Conservation (phyloP, 345 rosid genomes). For the Melastoma malabathricum region DNA sequence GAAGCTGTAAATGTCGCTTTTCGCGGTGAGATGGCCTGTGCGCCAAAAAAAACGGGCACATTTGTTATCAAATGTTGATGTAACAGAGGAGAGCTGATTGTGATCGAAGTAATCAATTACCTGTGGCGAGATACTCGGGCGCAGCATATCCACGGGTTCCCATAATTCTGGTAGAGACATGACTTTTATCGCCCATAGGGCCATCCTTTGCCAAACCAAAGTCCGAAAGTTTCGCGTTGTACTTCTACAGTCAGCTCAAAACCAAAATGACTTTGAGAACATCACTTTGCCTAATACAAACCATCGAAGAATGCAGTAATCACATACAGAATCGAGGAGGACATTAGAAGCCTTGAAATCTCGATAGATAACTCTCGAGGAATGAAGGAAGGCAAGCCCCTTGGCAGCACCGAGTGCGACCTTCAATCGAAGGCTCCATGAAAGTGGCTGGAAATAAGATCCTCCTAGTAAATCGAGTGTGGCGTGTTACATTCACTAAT, state of each 20-base stretch:
- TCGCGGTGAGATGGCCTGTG: conserved; percentile 71
- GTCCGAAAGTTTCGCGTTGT: conserved; percentile 67
- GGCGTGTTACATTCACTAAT: neutral
- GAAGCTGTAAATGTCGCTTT: conserved; percentile 85
- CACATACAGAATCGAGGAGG: conserved; percentile 51
- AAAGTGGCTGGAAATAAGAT: conserved; percentile 65
- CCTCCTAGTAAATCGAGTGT: conserved; percentile 31
- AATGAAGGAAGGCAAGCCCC: conserved; percentile 70
- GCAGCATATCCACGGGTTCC: conserved; percentile 73
- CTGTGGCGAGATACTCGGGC: conserved; percentile 74
- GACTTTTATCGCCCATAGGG: conserved; percentile 60
- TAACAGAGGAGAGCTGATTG: too few relatives aligned
- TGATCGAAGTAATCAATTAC: conserved; percentile 10
- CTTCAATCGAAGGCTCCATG: conserved; percentile 63
- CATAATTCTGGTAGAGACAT: conserved; percentile 63
- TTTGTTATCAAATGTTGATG: too few relatives aligned
- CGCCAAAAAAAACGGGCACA: too few relatives aligned
- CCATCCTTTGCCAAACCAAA: conserved; percentile 78
- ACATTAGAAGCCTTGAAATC: conserved; percentile 66
- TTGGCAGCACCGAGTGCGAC: conserved; percentile 68
- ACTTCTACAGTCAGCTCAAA: conserved; percentile 20
- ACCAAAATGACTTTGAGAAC: too few relatives aligned
- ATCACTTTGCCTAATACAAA: too few relatives aligned
- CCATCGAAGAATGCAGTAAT: neutral
- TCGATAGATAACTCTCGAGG: conserved; percentile 51